Evolutionary conservation across 495 filamentous ascomycete genomes (phyloP).

Genomic region (Podospora anserina): DNA sequence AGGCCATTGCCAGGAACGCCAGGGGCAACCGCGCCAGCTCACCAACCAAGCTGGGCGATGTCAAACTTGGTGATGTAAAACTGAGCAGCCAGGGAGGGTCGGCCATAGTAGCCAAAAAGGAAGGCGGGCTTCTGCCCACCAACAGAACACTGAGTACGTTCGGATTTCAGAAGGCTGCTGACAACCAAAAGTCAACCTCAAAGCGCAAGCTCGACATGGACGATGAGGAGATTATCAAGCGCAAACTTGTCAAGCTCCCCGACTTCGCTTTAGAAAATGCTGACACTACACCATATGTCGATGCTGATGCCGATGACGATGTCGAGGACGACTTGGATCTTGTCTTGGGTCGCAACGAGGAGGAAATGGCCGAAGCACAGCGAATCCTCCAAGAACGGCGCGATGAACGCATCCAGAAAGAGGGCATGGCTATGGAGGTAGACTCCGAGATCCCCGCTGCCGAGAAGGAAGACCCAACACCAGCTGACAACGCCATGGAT

Average conservation of each 20-base stretch:
- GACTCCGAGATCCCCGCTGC: conserved; percentile 43
- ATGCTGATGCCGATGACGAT: conserved; percentile 57
- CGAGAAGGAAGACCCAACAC: conserved; percentile 27
- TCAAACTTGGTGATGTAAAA: conserved; percentile 35
- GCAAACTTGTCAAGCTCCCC: conserved; percentile 84
- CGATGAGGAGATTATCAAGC: conserved; percentile 79
- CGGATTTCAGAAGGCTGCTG: conserved; percentile 65
- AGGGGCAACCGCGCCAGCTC: conserved; percentile 50
- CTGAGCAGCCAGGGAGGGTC: conserved; percentile 32
- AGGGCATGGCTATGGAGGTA: conserved; percentile 47
- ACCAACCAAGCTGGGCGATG: conserved; percentile 39
- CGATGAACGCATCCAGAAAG: conserved; percentile 47
- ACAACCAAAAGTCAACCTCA: conserved; percentile 62
- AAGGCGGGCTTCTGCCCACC: conserved; percentile 29
- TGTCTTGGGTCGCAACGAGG: conserved; percentile 67
- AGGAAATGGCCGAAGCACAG: conserved; percentile 80
- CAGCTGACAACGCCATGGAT: conserved; percentile 42
- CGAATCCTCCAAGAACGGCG: conserved; percentile 61
- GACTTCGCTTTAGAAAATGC: conserved; percentile 65
- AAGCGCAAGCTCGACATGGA: conserved; percentile 79
- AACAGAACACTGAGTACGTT: conserved; percentile 67
- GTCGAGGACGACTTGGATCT: conserved; percentile 70
- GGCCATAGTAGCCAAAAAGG: conserved; percentile 8
- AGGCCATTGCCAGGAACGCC: conserved; percentile 75
- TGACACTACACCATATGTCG: conserved; percentile 55